These are phyloP conservation scores for Hypoxylon fuscum DNA, from an alignment of 495 filamentous ascomycete species.

Conservation along the genomic window DNA sequence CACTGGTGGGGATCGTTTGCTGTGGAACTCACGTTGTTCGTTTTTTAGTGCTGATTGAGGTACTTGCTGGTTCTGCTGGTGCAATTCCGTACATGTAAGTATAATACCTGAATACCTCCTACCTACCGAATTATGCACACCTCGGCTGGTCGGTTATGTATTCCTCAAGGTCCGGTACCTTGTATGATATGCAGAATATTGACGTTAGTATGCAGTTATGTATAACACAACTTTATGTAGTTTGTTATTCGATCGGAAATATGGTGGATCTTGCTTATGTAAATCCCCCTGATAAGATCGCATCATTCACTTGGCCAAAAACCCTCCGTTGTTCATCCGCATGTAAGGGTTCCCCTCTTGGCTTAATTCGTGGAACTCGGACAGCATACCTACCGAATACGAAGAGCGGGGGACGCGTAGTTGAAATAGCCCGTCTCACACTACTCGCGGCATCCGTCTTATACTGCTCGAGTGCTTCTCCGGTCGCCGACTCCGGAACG, in stretches of 20 bases:
- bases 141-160: conserved; percentile 39
- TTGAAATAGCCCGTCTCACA: conserved; percentile 23
- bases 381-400: conserved; percentile 28
- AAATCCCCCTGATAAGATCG: not conserved
- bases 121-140: conserved; percentile 16
- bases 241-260: not conserved
- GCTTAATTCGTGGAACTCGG: conserved; percentile 4
- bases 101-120: too few relatives aligned
- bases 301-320: not conserved
- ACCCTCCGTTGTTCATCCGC: too few relatives aligned
- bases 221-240: too few relatives aligned
- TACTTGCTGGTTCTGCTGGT: too few relatives aligned
- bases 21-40: conserved; percentile 29
- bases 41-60: conserved; percentile 11
- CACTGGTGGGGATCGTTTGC: conserved; percentile 21
- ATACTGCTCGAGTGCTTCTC: conserved; percentile 26
- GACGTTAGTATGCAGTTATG: conserved; percentile 1
- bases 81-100: too few relatives aligned
- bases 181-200: not conserved
- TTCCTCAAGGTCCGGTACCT: conserved; percentile 18
- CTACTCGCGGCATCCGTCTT: not conserved
- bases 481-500: too few relatives aligned
- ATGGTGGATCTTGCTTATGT: not conserved
- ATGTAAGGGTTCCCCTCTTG: not conserved
- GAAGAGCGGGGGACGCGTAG: conserved; percentile 29